phyloP scores from a whole-genome alignment of 495 filamentous ascomycete species.

The Neurospora tetraspora region DNA sequence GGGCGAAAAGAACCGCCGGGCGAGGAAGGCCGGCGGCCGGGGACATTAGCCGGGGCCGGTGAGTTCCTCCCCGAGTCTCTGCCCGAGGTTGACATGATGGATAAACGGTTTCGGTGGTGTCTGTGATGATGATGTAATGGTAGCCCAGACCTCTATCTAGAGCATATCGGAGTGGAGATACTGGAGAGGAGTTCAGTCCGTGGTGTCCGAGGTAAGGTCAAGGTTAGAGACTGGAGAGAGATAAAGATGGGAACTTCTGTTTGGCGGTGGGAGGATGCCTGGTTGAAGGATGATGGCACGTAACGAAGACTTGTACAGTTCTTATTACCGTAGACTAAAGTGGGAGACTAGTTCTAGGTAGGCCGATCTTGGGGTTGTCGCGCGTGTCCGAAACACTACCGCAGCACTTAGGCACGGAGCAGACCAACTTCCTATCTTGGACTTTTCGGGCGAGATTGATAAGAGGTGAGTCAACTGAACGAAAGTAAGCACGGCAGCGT shows the following conservation, averaged over 20 bases:
- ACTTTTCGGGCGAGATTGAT: neutral
- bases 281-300: neutral
- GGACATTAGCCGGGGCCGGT: slow-evolving; percentile 15
- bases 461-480: neutral
- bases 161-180: neutral
- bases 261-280: neutral
- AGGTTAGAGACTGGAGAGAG: neutral
- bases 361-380: neutral
- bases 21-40: slow-evolving; percentile 24
- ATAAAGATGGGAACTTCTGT: neutral
- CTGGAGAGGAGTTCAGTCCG: neutral
- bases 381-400: neutral
- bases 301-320: neutral
- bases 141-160: slow-evolving; percentile 1
- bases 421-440: neutral
- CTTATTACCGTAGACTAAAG: neutral
- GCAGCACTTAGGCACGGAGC: neutral
- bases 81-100: slow-evolving; percentile 28
- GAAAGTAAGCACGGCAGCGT: neutral
- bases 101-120: neutral
- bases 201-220: neutral
- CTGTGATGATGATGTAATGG: neutral
- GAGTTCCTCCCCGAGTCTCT: slow-evolving; percentile 19
- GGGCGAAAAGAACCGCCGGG: slow-evolving; percentile 24
- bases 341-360: neutral